Evolutionary conservation across 176 grass and related monocot genomes (phyloP).

Genomic region (Oryza meyeriana): DNA sequence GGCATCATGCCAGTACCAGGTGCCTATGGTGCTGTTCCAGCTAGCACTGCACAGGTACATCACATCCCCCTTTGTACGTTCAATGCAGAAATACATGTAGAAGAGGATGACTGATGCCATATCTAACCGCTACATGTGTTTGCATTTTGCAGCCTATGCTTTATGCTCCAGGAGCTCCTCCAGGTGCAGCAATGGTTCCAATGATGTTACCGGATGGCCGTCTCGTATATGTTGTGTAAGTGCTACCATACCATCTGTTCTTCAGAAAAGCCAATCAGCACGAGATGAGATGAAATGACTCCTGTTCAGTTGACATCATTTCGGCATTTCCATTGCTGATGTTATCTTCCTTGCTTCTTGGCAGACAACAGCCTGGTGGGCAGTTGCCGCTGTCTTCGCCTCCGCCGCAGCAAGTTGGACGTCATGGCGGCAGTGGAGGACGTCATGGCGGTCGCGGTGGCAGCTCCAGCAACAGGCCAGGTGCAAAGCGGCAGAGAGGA

Average conservation of each 20-base stretch:
- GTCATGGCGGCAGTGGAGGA: background rate
- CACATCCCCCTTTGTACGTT: background rate
- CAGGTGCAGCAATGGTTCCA: constrained; percentile 44
- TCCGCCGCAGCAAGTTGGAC: constrained; percentile 13
- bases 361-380: constrained; percentile 45
- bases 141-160: constrained; percentile 49
- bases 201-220: constrained; percentile 50
- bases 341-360: background rate
- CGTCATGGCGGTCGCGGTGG: background rate
- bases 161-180: constrained; percentile 39
- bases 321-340: background rate
- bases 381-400: constrained; percentile 23
- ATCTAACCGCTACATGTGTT: constrained; percentile 13
- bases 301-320: background rate
- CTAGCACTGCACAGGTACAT: constrained; percentile 52
- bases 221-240: constrained; percentile 54
- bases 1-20: constrained; percentile 35
- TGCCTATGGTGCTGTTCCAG: constrained; percentile 48
- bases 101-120: constrained; percentile 6
- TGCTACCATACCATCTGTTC: background rate
- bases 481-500: constrained; percentile 22
- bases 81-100: background rate
- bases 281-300: background rate
- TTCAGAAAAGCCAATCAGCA: background rate
- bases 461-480: background rate